Base-by-base conservation (phyloP, 441 rosid species). In the Erodium trifolium region DNA sequence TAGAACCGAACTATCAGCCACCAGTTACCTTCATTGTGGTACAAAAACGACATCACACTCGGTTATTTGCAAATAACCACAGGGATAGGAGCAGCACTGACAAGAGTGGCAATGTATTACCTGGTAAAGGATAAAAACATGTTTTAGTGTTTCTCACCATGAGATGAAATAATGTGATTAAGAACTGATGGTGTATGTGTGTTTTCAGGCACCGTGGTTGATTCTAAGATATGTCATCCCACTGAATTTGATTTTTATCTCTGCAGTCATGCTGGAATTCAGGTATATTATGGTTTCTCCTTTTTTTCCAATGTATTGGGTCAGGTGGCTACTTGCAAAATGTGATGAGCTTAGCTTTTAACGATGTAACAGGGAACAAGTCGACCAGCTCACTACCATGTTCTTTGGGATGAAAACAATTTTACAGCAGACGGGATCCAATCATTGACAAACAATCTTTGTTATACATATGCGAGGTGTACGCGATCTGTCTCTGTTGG, bases 351-450 rank as follows among this genome's bases (percentile, higher is more conserved):
- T 63, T 53, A 23, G 19, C 73, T 63, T 45, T 68, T 39, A 14
- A 29, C 66, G 27, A 63, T 70, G 18, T 67, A 75, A 17, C 75
- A 94, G 99, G 99, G 98, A 59, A 95, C 99, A 9, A 95, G 99
- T 74, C 82, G 99, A 68, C 99, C 99, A 7, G 98, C 99, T 47
- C 99, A 95, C 78, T 95, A 95, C 79, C 97, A 95, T 82, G 99
- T 95, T 68, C 83, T 95, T 14, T 95, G 99, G 99, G 99, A 95
- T 51, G 98, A 95, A 81, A 95, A 95, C 82, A 95, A 88, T 78
- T 95, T 92, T 71, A 95, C 99, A 7, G 92, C 98, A 0, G 99
- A 95, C 69, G 98, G 97, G 65, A 92, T 95, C 69, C 99, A 95
- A 70, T 95, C 99, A 18, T 73, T 92, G 73, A 95, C 99, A 2